Base-by-base conservation (phyloP, 805 yeast genomes). In the Candida koratica region DNA sequence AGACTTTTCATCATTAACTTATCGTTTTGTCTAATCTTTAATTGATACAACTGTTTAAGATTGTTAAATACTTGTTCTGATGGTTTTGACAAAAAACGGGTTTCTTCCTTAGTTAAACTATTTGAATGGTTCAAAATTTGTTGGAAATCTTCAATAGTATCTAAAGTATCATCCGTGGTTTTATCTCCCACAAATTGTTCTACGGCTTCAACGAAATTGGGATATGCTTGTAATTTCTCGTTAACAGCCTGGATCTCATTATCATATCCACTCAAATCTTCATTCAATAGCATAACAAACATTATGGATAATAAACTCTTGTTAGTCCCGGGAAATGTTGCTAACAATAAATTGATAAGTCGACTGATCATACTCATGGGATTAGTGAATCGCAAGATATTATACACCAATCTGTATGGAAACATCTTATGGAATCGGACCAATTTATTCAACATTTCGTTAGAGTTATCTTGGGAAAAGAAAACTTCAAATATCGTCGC, bases 361-460 rank as follows among this genome's bases (percentile, higher is more conserved):
- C 81, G 77, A 42, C 88, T 84, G 64, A 86, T 77, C 17, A 90
- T 79, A 27, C 81, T 75, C 60, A 88, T 77, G 2, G 98, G 97
- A 52, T 90, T 90, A 0, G 97, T 86, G 41, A 82, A 77, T 51
- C 79, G 73, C 51, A 93, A 58, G 15, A 90, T 82, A 14, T 85
- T 84, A 28, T 80, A 79, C 56, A 89, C 75, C 23, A 90, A 53
- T 1, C 73, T 62, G 56, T 90, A 93, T 0, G 97, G 98, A 62
- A 90, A 76, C 41, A 86, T 52, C 20, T 70, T 61, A 60, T 90
- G 96, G 25, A 93, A 61, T 39, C 81, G 75, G 44, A 77, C 77
- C 20, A 84, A 63, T 51, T 86, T 87, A 9, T 73, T 69, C 48
- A 82, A 79, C 47, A 84, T 65, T 47, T 86, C 96, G 41, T 79